These are phyloP conservation scores for Boletus barrowsii DNA, from an alignment of 768 basidiomycete species.

Conservation along the genomic window DNA sequence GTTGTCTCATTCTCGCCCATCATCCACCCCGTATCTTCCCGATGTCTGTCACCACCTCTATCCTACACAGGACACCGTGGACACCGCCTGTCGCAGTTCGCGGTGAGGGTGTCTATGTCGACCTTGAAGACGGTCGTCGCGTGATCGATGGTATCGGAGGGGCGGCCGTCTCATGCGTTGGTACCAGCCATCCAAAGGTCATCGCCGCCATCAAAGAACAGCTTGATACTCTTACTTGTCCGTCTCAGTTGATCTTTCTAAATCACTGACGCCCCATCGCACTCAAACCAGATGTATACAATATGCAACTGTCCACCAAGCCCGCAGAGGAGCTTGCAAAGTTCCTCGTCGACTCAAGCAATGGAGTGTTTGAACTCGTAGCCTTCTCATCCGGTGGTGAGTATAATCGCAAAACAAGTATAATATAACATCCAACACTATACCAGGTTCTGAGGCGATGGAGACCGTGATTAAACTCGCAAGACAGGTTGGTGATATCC, in stretches of 20 bases:
- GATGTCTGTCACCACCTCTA: constrained; percentile 29
- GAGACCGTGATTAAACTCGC: constrained; percentile 82
- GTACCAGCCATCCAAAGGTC: constrained; percentile 70
- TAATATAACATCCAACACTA: neutral
- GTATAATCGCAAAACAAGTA: constrained; percentile 5
- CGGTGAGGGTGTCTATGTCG: constrained; percentile 68
- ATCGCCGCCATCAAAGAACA: constrained; percentile 76
- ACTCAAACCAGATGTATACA: constrained; percentile 67
- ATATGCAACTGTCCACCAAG: constrained; percentile 77
- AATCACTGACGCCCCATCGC: neutral
- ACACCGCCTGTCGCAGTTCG: constrained; percentile 63
- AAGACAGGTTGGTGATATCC: constrained; percentile 52
- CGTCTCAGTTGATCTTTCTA: constrained; percentile 22
- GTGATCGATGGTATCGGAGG: constrained; percentile 83
- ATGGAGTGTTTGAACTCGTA: constrained; percentile 70
- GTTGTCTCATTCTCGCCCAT: neutral
- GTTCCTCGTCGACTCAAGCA: constrained; percentile 56
- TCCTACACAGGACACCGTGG: constrained; percentile 74
- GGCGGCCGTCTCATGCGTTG: constrained; percentile 79
- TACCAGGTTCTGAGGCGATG: constrained; percentile 82
- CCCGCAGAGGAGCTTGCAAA: constrained; percentile 81
- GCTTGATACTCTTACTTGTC: constrained; percentile 73
- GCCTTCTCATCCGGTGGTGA: constrained; percentile 77
- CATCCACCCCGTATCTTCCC: constrained; percentile 1
- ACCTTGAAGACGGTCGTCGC: constrained; percentile 63